A percentile compares a stretch with the other conserved stretches of the same genome.
Evolutionary conservation across 805 yeast species (phyloP).

Genomic region (Dipodascus albidus): DNA sequence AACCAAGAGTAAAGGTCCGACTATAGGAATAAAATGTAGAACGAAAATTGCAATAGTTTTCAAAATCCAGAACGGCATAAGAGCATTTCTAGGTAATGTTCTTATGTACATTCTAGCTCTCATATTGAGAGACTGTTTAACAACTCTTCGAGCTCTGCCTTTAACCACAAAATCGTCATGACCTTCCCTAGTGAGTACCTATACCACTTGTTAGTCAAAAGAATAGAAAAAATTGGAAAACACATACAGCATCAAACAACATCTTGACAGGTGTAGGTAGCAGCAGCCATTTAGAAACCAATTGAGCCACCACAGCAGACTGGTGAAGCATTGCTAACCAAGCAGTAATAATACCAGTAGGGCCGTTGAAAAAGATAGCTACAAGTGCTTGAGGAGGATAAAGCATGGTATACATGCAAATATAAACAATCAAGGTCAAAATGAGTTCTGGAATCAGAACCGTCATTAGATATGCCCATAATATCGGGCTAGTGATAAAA

Average conservation of each 20-base stretch:
- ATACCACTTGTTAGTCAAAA: not conserved
- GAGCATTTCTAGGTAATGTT: constrained; percentile 27
- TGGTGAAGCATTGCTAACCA: constrained; percentile 35
- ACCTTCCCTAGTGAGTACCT: constrained; percentile 32
- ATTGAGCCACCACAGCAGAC: constrained; percentile 31
- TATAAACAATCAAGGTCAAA: constrained; percentile 29
- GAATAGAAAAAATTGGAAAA: not conserved
- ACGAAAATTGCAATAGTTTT: constrained; percentile 28
- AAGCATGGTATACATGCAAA: constrained; percentile 27
- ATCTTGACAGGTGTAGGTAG: constrained; percentile 37
- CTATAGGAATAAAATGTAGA: constrained; percentile 40
- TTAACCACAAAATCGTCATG: constrained; percentile 33
- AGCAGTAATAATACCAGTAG: constrained; percentile 37
- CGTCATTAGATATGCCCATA: constrained; percentile 38
- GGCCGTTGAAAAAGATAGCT: constrained; percentile 36
- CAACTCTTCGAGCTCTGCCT: constrained; percentile 27
- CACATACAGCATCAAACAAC: constrained; percentile 35
- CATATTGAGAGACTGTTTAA: constrained; percentile 23
- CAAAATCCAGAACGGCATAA: constrained; percentile 32
- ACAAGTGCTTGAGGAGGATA: constrained; percentile 36
- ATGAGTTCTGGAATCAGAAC: constrained; percentile 36
- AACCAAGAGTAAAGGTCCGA: constrained; percentile 47
- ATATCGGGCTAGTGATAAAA: constrained; percentile 29
- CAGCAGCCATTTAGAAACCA: constrained; percentile 32
- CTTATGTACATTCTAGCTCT: constrained; percentile 25